These are phyloP conservation scores for Leishmania guyanensis DNA, from an alignment of 208 protist genomes.

Conservation along the genomic window DNA sequence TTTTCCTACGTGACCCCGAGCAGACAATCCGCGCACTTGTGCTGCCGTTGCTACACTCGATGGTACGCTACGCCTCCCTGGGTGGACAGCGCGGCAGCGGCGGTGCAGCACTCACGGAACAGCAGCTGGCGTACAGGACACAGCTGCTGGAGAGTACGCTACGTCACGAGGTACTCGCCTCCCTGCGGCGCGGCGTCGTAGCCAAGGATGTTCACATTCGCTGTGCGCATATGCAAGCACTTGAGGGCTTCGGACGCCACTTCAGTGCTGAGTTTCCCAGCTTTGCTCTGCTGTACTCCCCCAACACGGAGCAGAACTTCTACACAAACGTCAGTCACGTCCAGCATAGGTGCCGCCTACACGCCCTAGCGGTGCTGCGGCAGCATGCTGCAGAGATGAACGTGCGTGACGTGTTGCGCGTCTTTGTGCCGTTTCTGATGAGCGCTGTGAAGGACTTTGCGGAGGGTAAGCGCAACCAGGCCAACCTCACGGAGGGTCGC, in stretches of 20 bases:
- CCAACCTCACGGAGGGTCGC: slow-evolving; percentile 80
- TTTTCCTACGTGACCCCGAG: slow-evolving; percentile 86
- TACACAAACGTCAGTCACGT: slow-evolving; percentile 84
- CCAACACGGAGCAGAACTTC: slow-evolving; percentile 81
- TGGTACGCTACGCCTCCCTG: slow-evolving; percentile 73
- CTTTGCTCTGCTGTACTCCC: slow-evolving; percentile 71
- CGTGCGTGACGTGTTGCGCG: slow-evolving; percentile 81
- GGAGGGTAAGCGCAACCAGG: slow-evolving; percentile 79
- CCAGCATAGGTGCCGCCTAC: slow-evolving; percentile 80
- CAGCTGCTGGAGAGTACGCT: slow-evolving; percentile 73
- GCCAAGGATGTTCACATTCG: slow-evolving; percentile 80
- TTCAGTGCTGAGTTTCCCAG: slow-evolving; percentile 66
- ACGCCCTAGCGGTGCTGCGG: slow-evolving; percentile 76
- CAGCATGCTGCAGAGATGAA: slow-evolving; percentile 46
- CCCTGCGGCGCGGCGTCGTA: slow-evolving; percentile 82
- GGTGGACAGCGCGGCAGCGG: slow-evolving; percentile 14
- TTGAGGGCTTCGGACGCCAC: slow-evolving; percentile 69
- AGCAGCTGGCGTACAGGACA: slow-evolving; percentile 24
- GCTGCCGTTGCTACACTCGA: slow-evolving; percentile 63
- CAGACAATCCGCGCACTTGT: slow-evolving; percentile 74
- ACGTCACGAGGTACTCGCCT: slow-evolving; percentile 68
- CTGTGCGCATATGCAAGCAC: slow-evolving; percentile 71
- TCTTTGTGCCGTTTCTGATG: slow-evolving; percentile 89
- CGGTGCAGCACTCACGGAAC: slow-evolving; percentile 10
- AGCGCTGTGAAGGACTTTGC: slow-evolving; percentile 86